Evolutionary conservation across 768 basidiomycete genomes (phyloP), one percentile per base, ranked within the genome.

Genomic region (Postia placenta): DNA sequence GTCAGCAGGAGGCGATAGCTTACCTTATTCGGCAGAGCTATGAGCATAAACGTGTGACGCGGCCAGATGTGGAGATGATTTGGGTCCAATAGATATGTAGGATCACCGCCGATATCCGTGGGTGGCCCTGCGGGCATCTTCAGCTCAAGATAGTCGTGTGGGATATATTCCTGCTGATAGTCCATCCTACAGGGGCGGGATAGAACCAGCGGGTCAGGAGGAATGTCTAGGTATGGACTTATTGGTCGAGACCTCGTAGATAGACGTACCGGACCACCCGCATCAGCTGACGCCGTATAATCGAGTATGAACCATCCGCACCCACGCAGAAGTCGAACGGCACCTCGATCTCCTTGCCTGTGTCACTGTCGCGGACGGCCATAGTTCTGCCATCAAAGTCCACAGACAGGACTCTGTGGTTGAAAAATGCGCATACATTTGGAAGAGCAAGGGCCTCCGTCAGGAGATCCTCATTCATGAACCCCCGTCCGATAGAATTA

Each of bases 1-100:
- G 60, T n/a, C n/a, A n/a, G 60, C 11, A 37, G 57, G 60, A 50
- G 55, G 9, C 42, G 61, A 54, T 45, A 56, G 63, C 71, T 70
- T 70, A 95, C 95, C 78, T 89, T 85, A 74, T 99, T 99, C 57
- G 95, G 93, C 49, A 99, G 82, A 19, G 92, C 95, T 61, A 99
- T 97, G 60, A 99, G 81, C 95, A 99, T 99, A 76, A 98, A 98
- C 41, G 92, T 91, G 68, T 93, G 90, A 64, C 95, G 87, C 56
- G 95, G 96, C 95, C 95, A 99, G 61, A 99, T 97, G 72, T 99
- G 95, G 58, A 99, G 83, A 68, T 98, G 89, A 67, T 88, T 87
- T 60, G 90, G 88, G 75, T 94, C 92, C 67, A 99, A 84, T 50
- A 83, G 73, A 73, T 87, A 98, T 23, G 71, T 73, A 54, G 83